Evolutionary conservation across 2,329 filamentous ascomycete species (phyloP).

Genomic region (Dissoconium aciculare): DNA sequence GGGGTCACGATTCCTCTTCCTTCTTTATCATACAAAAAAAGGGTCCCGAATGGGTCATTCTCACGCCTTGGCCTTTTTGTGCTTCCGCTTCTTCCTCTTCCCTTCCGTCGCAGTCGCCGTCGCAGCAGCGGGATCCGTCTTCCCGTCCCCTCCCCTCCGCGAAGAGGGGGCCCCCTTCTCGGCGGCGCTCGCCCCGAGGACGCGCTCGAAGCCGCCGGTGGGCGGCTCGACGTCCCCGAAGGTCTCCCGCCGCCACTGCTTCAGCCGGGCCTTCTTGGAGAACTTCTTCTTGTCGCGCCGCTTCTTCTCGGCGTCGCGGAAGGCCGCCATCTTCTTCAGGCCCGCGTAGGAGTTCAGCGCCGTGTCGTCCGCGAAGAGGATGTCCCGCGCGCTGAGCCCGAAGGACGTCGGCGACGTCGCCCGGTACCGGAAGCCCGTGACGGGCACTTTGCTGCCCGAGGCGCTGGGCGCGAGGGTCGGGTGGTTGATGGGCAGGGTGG

Average conservation of each 20-base stretch:
- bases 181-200: too few relatives aligned
- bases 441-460: conserved; percentile 30
- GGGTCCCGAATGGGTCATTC: too few relatives aligned
- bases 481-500: conserved; percentile 61
- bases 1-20: too few relatives aligned
- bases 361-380: conserved; percentile 74
- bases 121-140: neutral
- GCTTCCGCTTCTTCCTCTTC: neutral
- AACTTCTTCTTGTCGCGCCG: conserved; percentile 72
- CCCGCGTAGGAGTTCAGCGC: conserved; percentile 82
- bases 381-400: conserved; percentile 78
- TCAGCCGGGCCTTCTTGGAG: conserved; percentile 79
- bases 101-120: neutral
- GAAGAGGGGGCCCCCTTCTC: too few relatives aligned
- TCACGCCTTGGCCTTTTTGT: neutral
- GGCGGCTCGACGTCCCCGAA: conserved; percentile 47
- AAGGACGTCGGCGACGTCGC: conserved; percentile 84
- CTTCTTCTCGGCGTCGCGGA: conserved; percentile 81
- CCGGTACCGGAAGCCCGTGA: conserved; percentile 66
- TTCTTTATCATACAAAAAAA: too few relatives aligned
- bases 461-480: conserved; percentile 36
- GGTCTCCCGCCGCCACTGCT: conserved; percentile 66
- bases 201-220: conserved; percentile 27
- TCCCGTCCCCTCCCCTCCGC: too few relatives aligned
- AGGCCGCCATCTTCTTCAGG: conserved; percentile 85